These are phyloP conservation scores for Bruguiera gymnorhiza DNA, from an alignment of 345 rosid genomes.

Conservation along the genomic window DNA sequence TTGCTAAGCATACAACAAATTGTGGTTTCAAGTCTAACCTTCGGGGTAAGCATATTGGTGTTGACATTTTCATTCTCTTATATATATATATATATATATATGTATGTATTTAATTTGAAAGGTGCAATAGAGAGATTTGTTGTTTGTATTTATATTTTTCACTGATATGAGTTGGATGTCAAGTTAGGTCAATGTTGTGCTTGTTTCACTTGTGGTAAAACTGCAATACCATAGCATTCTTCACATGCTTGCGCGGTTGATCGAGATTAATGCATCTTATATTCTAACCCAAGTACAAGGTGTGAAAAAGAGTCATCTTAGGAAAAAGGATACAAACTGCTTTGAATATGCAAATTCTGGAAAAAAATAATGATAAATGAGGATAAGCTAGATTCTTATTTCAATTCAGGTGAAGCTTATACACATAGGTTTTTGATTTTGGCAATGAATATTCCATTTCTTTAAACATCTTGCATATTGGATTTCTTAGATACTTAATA, in stretches of 20 bases:
- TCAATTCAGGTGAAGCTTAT: neutral
- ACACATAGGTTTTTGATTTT: neutral
- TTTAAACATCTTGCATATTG: neutral
- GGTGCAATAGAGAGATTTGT: neutral
- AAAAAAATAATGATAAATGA: neutral
- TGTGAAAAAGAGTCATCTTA: neutral
- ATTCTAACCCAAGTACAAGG: neutral
- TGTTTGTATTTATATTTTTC: neutral
- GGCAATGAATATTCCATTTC: neutral
- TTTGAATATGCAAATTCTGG: too few species aligned
- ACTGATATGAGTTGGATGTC: too few species aligned
- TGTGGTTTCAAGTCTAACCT: slow-evolving; percentile 81
- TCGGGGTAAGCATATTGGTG: slow-evolving; percentile 50
- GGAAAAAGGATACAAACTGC: neutral
- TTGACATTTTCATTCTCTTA: neutral
- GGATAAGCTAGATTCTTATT: neutral
- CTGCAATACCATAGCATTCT: neutral
- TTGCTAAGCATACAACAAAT: slow-evolving; percentile 76
- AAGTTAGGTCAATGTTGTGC: neutral
- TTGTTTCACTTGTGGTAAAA: neutral
- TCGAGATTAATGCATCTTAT: neutral
- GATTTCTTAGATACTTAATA: too few species aligned
- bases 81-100: neutral
- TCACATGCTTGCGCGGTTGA: neutral
- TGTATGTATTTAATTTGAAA: neutral